Conservation (phyloP, 768 basidiomycete species). For the Psilocybe subaeruginosa region DNA sequence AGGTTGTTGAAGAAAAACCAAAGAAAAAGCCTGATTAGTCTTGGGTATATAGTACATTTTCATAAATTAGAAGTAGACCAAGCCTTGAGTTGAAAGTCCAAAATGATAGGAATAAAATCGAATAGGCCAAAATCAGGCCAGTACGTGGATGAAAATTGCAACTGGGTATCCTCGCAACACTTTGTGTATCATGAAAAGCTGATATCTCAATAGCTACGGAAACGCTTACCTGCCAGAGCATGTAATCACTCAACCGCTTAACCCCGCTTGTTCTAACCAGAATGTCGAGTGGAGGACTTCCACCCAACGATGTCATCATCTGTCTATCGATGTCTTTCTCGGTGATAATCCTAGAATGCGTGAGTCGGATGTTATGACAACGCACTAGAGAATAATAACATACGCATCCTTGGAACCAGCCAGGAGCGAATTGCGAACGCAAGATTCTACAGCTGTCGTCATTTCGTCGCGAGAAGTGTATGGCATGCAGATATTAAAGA, state of each 20-base stretch:
- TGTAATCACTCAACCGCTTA: conserved; percentile 82
- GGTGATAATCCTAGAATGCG: conserved; percentile 44
- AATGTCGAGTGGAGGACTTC: conserved; percentile 85
- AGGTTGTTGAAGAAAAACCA: no score
- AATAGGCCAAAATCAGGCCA: conserved; percentile 94
- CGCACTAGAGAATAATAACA: conserved; percentile 1
- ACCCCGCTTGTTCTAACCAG: conserved; percentile 93
- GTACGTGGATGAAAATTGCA: conserved; percentile 82
- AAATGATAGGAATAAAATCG: conserved; percentile 85
- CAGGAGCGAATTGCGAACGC: conserved; percentile 41
- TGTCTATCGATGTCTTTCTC: conserved; percentile 69
- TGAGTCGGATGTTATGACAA: neutral
- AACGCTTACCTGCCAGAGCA: conserved; percentile 89
- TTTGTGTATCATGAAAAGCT: conserved; percentile 27
- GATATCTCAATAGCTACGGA: neutral
- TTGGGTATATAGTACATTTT: no score
- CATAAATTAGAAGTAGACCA: conserved; percentile 38
- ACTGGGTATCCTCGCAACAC: conserved; percentile 82
- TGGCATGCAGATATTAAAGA: conserved; percentile 91
- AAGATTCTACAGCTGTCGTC: conserved; percentile 68
- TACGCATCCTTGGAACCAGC: conserved; percentile 23
- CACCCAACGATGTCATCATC: conserved; percentile 64
- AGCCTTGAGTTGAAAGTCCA: conserved; percentile 84
- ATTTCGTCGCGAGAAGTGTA: conserved; percentile 95
- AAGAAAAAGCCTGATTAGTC: no score